Evolutionary conservation across 495 filamentous ascomycete species (phyloP).

Genomic region (Hamigera avellanea): DNA sequence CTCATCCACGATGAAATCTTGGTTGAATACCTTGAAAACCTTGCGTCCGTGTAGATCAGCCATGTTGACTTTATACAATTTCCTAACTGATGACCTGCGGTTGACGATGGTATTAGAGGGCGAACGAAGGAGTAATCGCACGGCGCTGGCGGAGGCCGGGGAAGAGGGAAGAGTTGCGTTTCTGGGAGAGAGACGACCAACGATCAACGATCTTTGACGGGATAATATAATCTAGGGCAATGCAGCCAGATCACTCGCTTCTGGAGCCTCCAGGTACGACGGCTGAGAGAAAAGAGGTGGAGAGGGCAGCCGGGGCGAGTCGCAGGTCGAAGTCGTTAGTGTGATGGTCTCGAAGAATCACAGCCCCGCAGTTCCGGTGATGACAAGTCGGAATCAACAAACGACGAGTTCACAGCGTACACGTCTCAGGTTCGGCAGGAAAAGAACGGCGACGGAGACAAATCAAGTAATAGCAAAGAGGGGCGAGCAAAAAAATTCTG

Average conservation of each 20-base stretch:
- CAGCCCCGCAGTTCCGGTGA: conserved; percentile 4
- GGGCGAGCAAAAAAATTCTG: background rate
- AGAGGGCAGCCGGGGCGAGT: conserved; percentile 7
- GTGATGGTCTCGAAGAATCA: conserved; percentile 1
- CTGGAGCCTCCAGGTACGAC: background rate
- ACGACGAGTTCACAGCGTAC: background rate
- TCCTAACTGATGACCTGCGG: conserved; percentile 3
- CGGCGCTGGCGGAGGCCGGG: background rate
- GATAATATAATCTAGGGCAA: too few species aligned
- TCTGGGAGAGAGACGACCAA: background rate
- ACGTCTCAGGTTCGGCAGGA: background rate
- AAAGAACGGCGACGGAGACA: background rate
- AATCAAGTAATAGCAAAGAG: conserved; percentile 1
- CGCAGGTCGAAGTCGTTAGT: conserved; percentile 1
- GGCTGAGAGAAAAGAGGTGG: background rate
- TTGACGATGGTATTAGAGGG: background rate
- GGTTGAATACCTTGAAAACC: conserved; percentile 99
- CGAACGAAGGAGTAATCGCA: background rate
- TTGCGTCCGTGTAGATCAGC: conserved; percentile 75
- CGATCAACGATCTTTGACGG: too few species aligned
- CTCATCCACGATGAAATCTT: conserved; percentile 98
- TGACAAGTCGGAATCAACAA: conserved; percentile 1
- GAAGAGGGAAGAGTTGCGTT: background rate
- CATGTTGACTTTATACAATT: conserved; percentile 35
- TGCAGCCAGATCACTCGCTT: background rate